Evolutionary conservation across 805 yeast genomes (phyloP), one percentile per base, ranked within the genome.

Genomic region (Sugiyamaella valdiviana): DNA sequence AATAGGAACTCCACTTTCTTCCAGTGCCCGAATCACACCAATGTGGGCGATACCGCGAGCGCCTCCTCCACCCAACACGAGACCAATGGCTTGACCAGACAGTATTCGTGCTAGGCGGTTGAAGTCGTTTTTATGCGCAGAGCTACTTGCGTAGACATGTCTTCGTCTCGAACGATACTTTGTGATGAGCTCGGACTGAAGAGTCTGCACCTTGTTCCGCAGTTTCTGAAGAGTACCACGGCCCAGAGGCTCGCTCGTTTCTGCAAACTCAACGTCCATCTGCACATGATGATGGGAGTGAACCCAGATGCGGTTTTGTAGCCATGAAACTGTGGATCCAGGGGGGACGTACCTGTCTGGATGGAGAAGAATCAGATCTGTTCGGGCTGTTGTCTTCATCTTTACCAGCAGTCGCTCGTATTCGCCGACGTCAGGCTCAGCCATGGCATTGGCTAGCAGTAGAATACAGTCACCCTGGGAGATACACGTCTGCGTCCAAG

Each of bases 41-140:
- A 91, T 73, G 63, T 91, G 99, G 12, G 96, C 78, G 12, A 91
- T 74, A 1, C 99, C 99, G 57, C 98, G 74, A 0, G 98, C 96
- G 39, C 99, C 99, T 37, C 99, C 99, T 12, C 99, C 99, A 5
- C 99, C 99, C 2, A 91, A 71, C 5, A 91, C 97, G 16, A 93
- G 70, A 0, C 98, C 99, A 37, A 93, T 85, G 0, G 96, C 96
- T 62, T 89, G 88, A 6, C 95, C 96, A 0, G 96, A 85, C 14
- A 91, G 67, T 6, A 93, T 77, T 59, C 99, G 75, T 0, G 99
- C 98, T 35, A 91, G 67, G 49, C 99, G 75, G 64, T 87, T 72
- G 63, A 93, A 93, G 63, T 91, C 99, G 63, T 83, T 84, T 63
- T 90, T 90, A 62, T 85, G 89, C 10, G 77, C 68, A 56, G 72